These are phyloP conservation scores for Tetrapisispora fleetii DNA, from an alignment of 805 yeast genomes.

Conservation along the genomic window DNA sequence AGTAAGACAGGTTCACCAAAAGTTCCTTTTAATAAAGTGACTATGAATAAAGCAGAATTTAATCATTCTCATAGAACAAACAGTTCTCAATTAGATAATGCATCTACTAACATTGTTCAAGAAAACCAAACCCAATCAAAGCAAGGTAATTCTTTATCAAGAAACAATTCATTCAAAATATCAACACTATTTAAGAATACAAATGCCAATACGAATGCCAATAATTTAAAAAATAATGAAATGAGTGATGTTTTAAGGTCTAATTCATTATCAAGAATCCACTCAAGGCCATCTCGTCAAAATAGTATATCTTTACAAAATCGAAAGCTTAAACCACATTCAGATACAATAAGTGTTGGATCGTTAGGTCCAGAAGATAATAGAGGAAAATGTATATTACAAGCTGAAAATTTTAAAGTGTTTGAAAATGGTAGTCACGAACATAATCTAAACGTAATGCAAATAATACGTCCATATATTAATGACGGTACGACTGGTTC, in stretches of 20 bases:
- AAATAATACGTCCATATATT: conserved; percentile 7
- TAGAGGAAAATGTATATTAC: conserved; percentile 13
- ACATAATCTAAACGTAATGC: conserved; percentile 20
- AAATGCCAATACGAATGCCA: background rate
- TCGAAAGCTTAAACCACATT: conserved; percentile 12
- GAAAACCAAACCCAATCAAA: background rate
- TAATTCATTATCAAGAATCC: conserved; percentile 6
- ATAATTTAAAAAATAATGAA: background rate
- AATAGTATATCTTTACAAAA: background rate
- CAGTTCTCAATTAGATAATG: background rate
- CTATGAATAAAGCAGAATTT: background rate
- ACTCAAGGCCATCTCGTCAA: conserved; percentile 6
- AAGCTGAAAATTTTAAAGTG: conserved; percentile 20
- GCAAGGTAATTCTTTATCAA: background rate
- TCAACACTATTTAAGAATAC: background rate
- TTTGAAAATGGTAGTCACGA: conserved; percentile 24
- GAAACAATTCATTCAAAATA: background rate
- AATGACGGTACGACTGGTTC: background rate
- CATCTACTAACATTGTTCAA: too few relatives aligned
- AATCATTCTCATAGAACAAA: background rate
- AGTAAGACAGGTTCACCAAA: background rate
- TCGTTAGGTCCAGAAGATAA: conserved; percentile 1
- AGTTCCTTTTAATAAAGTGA: too few relatives aligned
- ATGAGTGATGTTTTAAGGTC: conserved; percentile 1
- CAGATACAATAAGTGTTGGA: conserved; percentile 19